Evolutionary conservation across 129 eudicot species (phyloP), one percentile per base, ranked within the genome.

Genomic region (Flaveria linearis): DNA sequence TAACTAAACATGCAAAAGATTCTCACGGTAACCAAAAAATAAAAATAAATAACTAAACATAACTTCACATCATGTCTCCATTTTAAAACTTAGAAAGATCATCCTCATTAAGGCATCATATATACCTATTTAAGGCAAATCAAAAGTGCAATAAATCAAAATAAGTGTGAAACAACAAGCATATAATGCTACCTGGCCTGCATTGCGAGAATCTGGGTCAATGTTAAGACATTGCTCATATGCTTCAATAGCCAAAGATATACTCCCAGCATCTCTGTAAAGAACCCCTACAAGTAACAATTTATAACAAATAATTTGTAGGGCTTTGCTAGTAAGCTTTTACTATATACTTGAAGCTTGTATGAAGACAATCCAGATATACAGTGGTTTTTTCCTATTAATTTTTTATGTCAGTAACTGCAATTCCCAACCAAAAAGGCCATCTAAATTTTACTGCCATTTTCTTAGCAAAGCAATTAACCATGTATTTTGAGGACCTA

Each of bases 191-290:
- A 94, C 98, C 97, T 94, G 98, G 81, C 98, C 98, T 3, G 98
- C 98, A 71, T 94, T 94, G 58, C 98, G 97, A 73, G 98, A 94
- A 84, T 94, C 98, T 18, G 96, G 96, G 72, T 94, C 98, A 56
- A 94, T 89, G 79, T 91, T 94, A 63, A 94, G 97, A 85, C 98
- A 94, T 78, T 94, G 97, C 82, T 94, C 98, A 77, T 94, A 94
- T 76, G 98, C 97, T 81, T 94, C 97, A 83, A 94, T 89, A 57
- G 98, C 98, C 80, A 92, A 78, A 77, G 91, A 76, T 78, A 94
- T 94, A 63, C 87, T 88, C 50, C 98, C 98, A 52, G 98, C 98
- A 81, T 94, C 98, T 83, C 98, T 89, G 75, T 94, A 94, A 53
- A 94, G 93, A 65, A 94, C 98, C 56, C 98, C 98, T 93, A 60